phyloP scores from a whole-genome alignment of 2,329 filamentous ascomycete species.

The Emergomyces orientalis region DNA sequence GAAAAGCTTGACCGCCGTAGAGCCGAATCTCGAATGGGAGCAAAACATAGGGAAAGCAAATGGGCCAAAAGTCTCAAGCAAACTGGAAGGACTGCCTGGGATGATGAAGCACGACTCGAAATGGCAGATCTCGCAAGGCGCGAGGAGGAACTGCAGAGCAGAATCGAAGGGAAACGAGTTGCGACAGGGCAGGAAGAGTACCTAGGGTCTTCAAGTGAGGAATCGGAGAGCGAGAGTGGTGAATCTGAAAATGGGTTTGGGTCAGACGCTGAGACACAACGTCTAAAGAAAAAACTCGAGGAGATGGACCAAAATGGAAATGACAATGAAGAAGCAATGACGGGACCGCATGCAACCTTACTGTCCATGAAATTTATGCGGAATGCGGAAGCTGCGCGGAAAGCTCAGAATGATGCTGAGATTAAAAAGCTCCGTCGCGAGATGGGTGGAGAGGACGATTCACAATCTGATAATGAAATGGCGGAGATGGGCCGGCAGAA shows the following conservation, averaged over 20 bases:
- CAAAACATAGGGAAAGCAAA: slow-evolving; percentile 77
- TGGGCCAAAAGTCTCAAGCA: slow-evolving; percentile 82
- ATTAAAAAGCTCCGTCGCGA: slow-evolving; percentile 61
- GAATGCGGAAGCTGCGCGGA: slow-evolving; percentile 69
- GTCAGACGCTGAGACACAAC: slow-evolving; percentile 29
- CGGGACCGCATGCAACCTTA: slow-evolving; percentile 53
- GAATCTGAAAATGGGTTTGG: slow-evolving; percentile 46
- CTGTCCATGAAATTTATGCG: slow-evolving; percentile 92
- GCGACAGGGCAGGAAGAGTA: slow-evolving; percentile 52
- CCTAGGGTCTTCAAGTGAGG: slow-evolving; percentile 46
- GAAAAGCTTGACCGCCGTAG: slow-evolving; percentile 62
- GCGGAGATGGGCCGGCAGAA: slow-evolving; percentile 55
- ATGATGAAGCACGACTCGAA: slow-evolving; percentile 70
- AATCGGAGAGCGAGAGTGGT: slow-evolving; percentile 50
- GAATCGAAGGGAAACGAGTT: slow-evolving; percentile 64
- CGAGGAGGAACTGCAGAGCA: slow-evolving; percentile 69
- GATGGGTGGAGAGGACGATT: slow-evolving; percentile 49
- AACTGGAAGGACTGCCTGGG: slow-evolving; percentile 73
- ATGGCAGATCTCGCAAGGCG: slow-evolving; percentile 71
- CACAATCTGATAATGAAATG: slow-evolving; percentile 41
- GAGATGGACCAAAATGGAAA: slow-evolving; percentile 42
- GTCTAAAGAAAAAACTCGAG: slow-evolving; percentile 34
- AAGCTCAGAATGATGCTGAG: slow-evolving; percentile 70
- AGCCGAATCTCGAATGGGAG: slow-evolving; percentile 75
- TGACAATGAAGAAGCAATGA: slow-evolving; percentile 28